phyloP scores from a whole-genome alignment of 1,139 yeast species.

The Suhomyces wounanorum region DNA sequence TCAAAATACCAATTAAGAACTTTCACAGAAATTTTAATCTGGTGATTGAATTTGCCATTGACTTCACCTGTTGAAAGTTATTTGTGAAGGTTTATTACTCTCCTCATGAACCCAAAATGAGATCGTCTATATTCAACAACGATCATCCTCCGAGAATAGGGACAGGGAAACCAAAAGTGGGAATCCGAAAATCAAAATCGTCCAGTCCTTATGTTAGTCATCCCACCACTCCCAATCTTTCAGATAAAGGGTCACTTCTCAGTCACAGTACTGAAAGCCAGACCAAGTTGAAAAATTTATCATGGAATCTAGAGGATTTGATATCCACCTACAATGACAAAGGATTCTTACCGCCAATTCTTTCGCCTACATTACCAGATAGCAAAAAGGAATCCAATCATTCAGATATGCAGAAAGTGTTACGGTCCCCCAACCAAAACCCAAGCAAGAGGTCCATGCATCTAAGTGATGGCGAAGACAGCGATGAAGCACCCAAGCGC shows the following conservation, averaged over 20 bases:
- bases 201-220: slow-evolving; percentile 22
- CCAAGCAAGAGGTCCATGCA: not conserved
- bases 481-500: slow-evolving; percentile 4
- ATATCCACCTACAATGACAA: slow-evolving; percentile 35
- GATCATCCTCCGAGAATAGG: slow-evolving; percentile 18
- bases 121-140: slow-evolving; percentile 40
- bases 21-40: not conserved
- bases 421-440: slow-evolving; percentile 6
- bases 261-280: not conserved
- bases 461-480: slow-evolving; percentile 8
- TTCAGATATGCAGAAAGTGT: not conserved
- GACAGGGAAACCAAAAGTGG: slow-evolving; percentile 13
- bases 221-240: slow-evolving; percentile 15
- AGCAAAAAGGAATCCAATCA: slow-evolving; percentile 9
- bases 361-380: slow-evolving; percentile 46
- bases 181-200: slow-evolving; percentile 18
- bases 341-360: slow-evolving; percentile 41
- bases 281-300: slow-evolving; percentile 14
- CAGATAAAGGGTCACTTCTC: slow-evolving; percentile 2
- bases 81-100: not conserved
- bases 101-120: slow-evolving; percentile 23
- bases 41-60: not conserved
- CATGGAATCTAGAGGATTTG: slow-evolving; percentile 49
- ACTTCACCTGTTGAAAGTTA: not conserved
- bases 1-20: not conserved